Base-by-base conservation (phyloP, 2,329 filamentous ascomycete genomes). In the Pyrenophora tritici-repentis region DNA sequence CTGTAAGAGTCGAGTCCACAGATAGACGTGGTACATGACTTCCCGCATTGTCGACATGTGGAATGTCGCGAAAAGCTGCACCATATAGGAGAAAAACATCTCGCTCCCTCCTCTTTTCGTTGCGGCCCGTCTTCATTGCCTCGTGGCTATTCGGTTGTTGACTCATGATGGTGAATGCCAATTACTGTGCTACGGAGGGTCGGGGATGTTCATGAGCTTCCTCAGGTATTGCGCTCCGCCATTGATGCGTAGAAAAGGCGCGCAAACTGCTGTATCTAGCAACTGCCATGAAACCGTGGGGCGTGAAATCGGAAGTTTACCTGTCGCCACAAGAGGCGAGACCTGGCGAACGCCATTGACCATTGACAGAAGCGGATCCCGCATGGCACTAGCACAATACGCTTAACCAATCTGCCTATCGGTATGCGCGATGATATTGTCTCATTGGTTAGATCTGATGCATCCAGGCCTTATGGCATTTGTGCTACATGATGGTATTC, bases 1-100 rank as follows among this genome's bases (percentile, higher is more conserved):
- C 69, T 4, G 61, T 67, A 9, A 74, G 59, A 13, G 67, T 63
- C 24, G 68, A 59, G 45, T 73, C 70, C 4, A 39, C 44, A 12
- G 66, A 69, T 3, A 48, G 41, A 24, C 44, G 61, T 17, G 70
- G 54, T 12, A 49, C 35, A 52, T 66, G 57, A 14, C 44, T 32
- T 9, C 59, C 48, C 29, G 50, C 16, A 6, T 41, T 39, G 34
- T 61, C 53, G n/a, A 67, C 55, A 8, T 47, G 50, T 17, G 56
- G 61, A 12, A 68, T 57, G 16, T 66, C 53, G 37, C 57, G 61
- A 39, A 67, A 65, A 4, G 66, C 58, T 24, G 63, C 45, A 34
- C 62, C 61, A 39, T 70, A 71, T 12, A 62, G 53, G 40, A 63
- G 49, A 9, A 59, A 49, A 9, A 71, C 61, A 18, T 70, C 66